Evolutionary conservation across 176 grass and related monocot species (phyloP).

Genomic region (Triticum monococcum): DNA sequence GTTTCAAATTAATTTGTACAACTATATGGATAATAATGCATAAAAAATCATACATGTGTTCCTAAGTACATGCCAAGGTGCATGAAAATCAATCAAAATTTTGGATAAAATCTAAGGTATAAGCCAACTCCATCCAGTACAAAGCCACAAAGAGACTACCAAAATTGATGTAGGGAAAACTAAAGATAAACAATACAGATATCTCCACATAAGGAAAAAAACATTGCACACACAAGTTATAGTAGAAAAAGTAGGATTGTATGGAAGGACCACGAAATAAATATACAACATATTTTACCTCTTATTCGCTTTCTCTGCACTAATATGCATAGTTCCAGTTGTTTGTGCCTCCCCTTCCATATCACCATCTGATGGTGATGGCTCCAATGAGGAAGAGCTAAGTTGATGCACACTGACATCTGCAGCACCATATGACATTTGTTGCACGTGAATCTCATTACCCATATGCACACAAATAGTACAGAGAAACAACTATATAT

Average conservation of each 20-base stretch:
- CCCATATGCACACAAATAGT: neutral
- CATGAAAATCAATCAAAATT: neutral
- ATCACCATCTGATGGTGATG: slow-evolving; percentile 63
- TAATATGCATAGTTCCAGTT: slow-evolving; percentile 44
- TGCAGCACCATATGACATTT: slow-evolving; percentile 22
- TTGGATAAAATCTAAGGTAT: neutral
- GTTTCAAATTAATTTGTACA: neutral
- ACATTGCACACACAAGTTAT: neutral
- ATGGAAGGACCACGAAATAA: neutral
- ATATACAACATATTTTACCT: slow-evolving; percentile 44
- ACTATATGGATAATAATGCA: neutral
- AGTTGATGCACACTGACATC: slow-evolving; percentile 33
- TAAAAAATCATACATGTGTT: neutral
- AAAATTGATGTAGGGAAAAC: neutral
- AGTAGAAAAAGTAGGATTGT: neutral
- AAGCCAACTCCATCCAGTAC: neutral
- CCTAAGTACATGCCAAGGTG: neutral
- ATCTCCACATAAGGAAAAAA: neutral
- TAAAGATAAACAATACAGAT: neutral
- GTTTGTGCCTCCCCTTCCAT: slow-evolving; percentile 57
- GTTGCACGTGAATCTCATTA: slow-evolving; percentile 10
- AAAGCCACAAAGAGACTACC: neutral
- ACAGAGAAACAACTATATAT: neutral
- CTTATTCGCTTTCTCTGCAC: slow-evolving; percentile 49
- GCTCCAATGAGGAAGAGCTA: slow-evolving; percentile 56